These are phyloP conservation scores for Cryptococcus wingfieldii DNA, from an alignment of 1,284 basidiomycete species.

Conservation along the genomic window DNA sequence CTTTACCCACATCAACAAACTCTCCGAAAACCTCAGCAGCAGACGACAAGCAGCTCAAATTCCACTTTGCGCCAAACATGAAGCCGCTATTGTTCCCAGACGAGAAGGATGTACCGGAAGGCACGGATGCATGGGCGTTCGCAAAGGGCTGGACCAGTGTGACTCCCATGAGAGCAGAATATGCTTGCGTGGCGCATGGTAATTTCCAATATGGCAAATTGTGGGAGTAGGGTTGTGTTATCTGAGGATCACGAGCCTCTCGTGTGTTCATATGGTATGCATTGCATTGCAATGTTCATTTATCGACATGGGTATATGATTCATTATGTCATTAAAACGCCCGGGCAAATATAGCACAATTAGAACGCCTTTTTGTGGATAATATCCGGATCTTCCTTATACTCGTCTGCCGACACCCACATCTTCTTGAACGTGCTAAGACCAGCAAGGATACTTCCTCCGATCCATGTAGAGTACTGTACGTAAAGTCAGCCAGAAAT, in stretches of 20 bases:
- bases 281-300: background rate
- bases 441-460: constrained; percentile 91
- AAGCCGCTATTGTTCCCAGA: constrained; percentile 62
- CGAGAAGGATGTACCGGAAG: constrained; percentile 59
- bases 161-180: constrained; percentile 36
- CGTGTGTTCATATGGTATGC: background rate
- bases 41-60: constrained; percentile 53
- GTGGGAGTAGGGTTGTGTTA: constrained; percentile 9
- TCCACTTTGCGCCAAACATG: constrained; percentile 79
- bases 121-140: constrained; percentile 65
- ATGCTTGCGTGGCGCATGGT: constrained; percentile 19
- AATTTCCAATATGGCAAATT: constrained; percentile 18
- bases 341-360: background rate
- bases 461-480: constrained; percentile 98
- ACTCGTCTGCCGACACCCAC: constrained; percentile 99
- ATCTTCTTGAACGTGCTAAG: constrained; percentile 99
- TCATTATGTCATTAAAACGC: background rate
- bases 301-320: background rate
- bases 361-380: constrained; percentile 62
- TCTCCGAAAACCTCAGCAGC: background rate
- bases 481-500: background rate
- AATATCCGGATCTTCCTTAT: constrained; percentile 97
- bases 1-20: constrained; percentile 18
- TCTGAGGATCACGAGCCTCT: background rate
- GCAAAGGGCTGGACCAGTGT: constrained; percentile 40